Evolutionary conservation across 2,329 filamentous ascomycete species (phyloP), one percentile per base, ranked within the genome.

Genomic region (Thielaviopsis musarum): DNA sequence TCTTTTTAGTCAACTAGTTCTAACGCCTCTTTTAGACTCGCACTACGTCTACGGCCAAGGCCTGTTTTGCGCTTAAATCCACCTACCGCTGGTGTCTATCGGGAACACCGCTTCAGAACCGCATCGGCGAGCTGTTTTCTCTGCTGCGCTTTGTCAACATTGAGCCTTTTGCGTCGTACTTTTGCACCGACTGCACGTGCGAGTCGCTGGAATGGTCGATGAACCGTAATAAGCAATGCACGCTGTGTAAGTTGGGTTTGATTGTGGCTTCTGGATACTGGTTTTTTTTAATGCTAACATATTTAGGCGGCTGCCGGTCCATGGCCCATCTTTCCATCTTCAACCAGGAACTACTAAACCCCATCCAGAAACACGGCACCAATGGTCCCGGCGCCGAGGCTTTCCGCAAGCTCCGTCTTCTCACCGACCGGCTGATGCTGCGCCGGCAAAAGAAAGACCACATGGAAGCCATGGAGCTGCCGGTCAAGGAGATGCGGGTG

Each of bases 41-140:
- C 62, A 89, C 84, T 22, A 95, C 91, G 9, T 88, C 91, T 73
- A 93, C 93, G 13, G 93, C 93, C 22, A 95, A 88, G 70, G 91
- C 93, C 49, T 97, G 91, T 69, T 97, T 97, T 69, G 90, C 91
- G 1, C 75, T 98, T 51, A 84, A 90, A 62, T 87, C 87, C 19
- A 83, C 80, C 19, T 95, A 93, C 72, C 94, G 94, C 66, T 97
- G 93, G 89, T 98, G 93, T 69, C 76, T 98, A 61, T 93, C 88
- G 17, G 93, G 93, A 9, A 98, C 93, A 1, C 93, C 93, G 0
- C 82, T 98, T 1, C 93, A 98, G 70, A 98, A 97, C 68, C 86
- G 91, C 58, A 97, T 97, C 64, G 91, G 93, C 67, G 91, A 97
- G 69, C 94, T 96, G 70, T 96, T 97, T 72, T 97, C 91, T 0